A percentile compares a stretch with the other conserved stretches of the same genome.
Evolutionary conservation across 805 yeast genomes (phyloP).

Genomic region (Yarrowia divulgata): DNA sequence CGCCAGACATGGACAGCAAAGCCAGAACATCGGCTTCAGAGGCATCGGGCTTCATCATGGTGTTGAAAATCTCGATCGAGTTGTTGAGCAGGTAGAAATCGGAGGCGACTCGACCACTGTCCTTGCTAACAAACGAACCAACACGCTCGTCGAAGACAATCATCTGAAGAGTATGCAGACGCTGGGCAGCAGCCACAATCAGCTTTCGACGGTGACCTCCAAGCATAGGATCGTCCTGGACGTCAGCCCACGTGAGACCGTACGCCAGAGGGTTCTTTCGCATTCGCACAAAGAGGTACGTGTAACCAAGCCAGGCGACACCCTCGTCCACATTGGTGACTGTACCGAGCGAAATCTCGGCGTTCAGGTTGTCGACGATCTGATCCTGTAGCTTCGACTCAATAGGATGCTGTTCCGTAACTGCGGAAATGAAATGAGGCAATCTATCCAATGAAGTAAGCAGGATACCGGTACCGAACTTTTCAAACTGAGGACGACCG

Average conservation of each 20-base stretch:
- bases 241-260: constrained; percentile 87
- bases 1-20: constrained; percentile 89
- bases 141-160: constrained; percentile 88
- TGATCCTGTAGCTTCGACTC: constrained; percentile 82
- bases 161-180: constrained; percentile 90
- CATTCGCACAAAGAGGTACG: constrained; percentile 94
- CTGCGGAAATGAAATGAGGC: constrained; percentile 85
- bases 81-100: constrained; percentile 88
- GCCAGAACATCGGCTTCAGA: constrained; percentile 91
- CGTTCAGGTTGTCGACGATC: constrained; percentile 90
- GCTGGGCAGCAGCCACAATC: constrained; percentile 79
- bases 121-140: constrained; percentile 80
- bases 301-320: constrained; percentile 96
- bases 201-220: constrained; percentile 75
- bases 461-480: constrained; percentile 88
- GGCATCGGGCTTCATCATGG: constrained; percentile 80
- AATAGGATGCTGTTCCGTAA: constrained; percentile 95
- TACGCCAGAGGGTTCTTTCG: constrained; percentile 90
- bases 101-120: constrained; percentile 91
- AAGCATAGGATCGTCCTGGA: constrained; percentile 81
- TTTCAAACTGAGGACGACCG: constrained; percentile 96
- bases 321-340: constrained; percentile 95
- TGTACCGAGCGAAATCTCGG: constrained; percentile 94
- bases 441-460: constrained; percentile 82
- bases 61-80: constrained; percentile 87